phyloP scores from a whole-genome alignment of 2,329 filamentous ascomycete genomes.

The Nothopassalora personata region DNA sequence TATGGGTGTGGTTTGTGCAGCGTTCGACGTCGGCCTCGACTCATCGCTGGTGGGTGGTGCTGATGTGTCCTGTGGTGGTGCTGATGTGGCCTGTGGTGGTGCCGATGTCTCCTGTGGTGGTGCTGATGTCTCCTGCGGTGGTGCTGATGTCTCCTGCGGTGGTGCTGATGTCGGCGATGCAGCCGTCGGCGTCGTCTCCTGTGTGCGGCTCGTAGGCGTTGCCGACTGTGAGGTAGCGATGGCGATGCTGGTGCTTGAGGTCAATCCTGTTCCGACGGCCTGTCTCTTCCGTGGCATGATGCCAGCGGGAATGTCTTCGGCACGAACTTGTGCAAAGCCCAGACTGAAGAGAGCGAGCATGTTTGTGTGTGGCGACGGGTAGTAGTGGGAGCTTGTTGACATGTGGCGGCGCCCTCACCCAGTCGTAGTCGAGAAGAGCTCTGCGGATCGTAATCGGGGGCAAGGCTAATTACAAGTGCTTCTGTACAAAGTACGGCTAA shows the following conservation, averaged over 20 bases:
- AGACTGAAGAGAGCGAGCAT: slow-evolving; percentile 29
- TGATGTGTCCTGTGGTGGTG: too few species aligned
- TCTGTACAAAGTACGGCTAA: background rate
- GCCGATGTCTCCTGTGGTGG: too few species aligned
- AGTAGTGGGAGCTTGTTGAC: background rate
- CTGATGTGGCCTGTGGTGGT: too few species aligned
- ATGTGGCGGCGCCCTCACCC: background rate
- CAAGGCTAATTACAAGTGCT: background rate
- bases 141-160: slow-evolving; percentile 8
- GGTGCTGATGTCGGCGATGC: slow-evolving; percentile 7
- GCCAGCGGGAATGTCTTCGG: slow-evolving; percentile 29
- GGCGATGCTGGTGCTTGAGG: slow-evolving; percentile 12
- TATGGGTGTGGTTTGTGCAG: slow-evolving; percentile 6
- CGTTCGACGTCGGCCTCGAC: slow-evolving; percentile 7
- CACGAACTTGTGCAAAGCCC: slow-evolving; percentile 28
- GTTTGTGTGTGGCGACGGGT: slow-evolving; percentile 9
- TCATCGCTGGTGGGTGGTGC: slow-evolving; percentile 4
- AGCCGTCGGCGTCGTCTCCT: slow-evolving; percentile 8
- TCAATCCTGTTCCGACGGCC: slow-evolving; percentile 29
- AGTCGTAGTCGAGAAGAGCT: background rate
- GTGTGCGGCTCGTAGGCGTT: slow-evolving; percentile 12
- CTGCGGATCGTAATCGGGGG: slow-evolving; percentile 5
- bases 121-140: too few species aligned
- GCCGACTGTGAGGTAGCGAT: slow-evolving; percentile 11
- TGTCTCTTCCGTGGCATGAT: slow-evolving; percentile 33